Percentiles rank a stretch among this genome's conserved stretches.
Conservation (phyloP, 1,139 yeast genomes). For the Arxiozyma slooffiae region DNA sequence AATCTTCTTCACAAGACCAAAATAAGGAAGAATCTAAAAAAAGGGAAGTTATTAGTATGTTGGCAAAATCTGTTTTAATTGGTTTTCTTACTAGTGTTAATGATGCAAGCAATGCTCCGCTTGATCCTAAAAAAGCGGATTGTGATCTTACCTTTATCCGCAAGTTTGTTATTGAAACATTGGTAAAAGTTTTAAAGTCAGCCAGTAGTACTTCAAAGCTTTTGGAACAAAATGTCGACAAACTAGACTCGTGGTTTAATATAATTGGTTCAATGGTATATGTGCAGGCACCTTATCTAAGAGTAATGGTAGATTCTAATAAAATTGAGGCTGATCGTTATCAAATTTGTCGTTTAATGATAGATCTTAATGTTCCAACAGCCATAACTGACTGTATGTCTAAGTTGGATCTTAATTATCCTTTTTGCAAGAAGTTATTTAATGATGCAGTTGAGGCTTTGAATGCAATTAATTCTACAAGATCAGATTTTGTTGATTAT, state of each 20-base stretch:
- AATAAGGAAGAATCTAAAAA: conserved; percentile 31
- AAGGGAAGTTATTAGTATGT: conserved; percentile 30
- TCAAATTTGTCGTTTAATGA: conserved; percentile 50
- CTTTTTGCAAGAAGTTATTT: conserved; percentile 50
- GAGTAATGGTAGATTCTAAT: conserved; percentile 43
- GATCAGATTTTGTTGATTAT: conserved; percentile 47
- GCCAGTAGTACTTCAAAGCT: conserved; percentile 21
- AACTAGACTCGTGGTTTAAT: conserved; percentile 27
- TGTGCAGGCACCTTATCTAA: conserved; percentile 54
- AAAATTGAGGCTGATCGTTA: conserved; percentile 49
- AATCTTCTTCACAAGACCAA: conserved; percentile 35
- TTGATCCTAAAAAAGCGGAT: conserved; percentile 46
- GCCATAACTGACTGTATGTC: conserved; percentile 51
- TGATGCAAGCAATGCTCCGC: conserved; percentile 35
- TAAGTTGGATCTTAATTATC: conserved; percentile 61
- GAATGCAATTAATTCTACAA: conserved; percentile 51
- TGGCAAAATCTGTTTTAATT: conserved; percentile 39
- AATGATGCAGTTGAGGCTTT: conserved; percentile 52
- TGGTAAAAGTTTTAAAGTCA: conserved; percentile 40
- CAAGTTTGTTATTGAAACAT: conserved; percentile 60
- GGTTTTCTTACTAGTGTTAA: conserved; percentile 51
- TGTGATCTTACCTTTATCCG: conserved; percentile 65
- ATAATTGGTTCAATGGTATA: conserved; percentile 24
- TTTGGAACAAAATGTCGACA: conserved; percentile 23
- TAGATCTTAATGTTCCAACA: conserved; percentile 56